Conservation (phyloP, 768 basidiomycete species). For the Phaffia australis region DNA sequence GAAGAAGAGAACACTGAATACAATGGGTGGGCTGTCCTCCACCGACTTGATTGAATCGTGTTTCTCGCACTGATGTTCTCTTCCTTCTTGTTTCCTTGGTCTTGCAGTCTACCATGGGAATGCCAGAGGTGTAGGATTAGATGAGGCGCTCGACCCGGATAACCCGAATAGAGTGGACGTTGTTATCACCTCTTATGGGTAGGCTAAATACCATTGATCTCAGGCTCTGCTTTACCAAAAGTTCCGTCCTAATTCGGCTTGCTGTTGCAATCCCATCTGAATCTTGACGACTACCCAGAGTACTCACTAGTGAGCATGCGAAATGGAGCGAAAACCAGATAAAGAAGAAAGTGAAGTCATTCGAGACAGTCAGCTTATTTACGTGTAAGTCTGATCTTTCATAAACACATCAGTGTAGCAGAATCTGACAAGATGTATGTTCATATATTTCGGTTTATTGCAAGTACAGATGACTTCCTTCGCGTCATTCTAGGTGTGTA, state of each 20-base stretch:
- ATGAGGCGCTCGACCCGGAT: conserved; percentile 16
- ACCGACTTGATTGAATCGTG: neutral
- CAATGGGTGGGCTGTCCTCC: conserved; percentile 23
- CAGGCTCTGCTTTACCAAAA: neutral
- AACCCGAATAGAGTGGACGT: conserved; percentile 21
- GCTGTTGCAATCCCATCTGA: too few relatives aligned
- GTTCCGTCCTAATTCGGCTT: neutral
- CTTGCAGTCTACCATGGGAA: conserved; percentile 18
- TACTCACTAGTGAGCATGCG: conserved; percentile 10
- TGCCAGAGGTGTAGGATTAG: neutral
- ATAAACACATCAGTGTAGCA: too few relatives aligned
- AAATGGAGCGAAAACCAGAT: conserved; percentile 12
- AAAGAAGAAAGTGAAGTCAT: conserved; percentile 7
- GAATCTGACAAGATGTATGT: neutral
- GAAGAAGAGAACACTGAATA: conserved; percentile 55
- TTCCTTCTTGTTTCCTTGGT: neutral
- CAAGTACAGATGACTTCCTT: conserved; percentile 60
- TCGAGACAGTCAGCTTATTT: conserved; percentile 6
- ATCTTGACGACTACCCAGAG: neutral
- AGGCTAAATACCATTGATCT: neutral
- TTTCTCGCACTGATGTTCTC: neutral
- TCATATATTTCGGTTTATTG: neutral
- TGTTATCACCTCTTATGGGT: conserved; percentile 10
- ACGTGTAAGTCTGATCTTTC: conserved; percentile 9
- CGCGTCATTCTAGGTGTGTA: conserved; percentile 51